phyloP scores from a whole-genome alignment of 2,329 filamentous ascomycete species.

The Aspergillus tanneri region DNA sequence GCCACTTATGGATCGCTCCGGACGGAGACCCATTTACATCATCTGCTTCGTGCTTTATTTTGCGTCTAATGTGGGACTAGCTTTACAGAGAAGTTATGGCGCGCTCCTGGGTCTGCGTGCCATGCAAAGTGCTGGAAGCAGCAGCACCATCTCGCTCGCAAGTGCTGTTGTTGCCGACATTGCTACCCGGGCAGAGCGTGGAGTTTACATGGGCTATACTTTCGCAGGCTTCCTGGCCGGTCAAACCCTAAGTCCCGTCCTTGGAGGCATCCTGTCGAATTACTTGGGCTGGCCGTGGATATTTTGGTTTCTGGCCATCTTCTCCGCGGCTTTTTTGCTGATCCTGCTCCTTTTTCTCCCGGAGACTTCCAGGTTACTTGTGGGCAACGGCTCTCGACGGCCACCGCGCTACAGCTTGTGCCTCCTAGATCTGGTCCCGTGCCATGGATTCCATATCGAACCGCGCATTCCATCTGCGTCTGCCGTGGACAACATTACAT shows the following conservation, averaged over 20 bases:
- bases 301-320: conserved; percentile 68
- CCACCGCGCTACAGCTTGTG: conserved; percentile 27
- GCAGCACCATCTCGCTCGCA: conserved; percentile 43
- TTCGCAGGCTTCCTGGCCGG: conserved; percentile 55
- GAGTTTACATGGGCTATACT: conserved; percentile 50
- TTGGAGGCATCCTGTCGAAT: conserved; percentile 65
- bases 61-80: conserved; percentile 42
- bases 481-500: no score
- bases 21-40: conserved; percentile 53
- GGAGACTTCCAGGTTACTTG: conserved; percentile 45
- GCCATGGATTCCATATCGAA: not conserved
- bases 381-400: conserved; percentile 37
- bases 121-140: conserved; percentile 44
- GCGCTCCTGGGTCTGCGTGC: conserved; percentile 41
- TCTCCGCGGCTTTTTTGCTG: conserved; percentile 50
- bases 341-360: conserved; percentile 59
- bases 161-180: conserved; percentile 43
- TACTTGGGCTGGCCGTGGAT: conserved; percentile 63
- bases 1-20: conserved; percentile 52
- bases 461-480: conserved; percentile 28
- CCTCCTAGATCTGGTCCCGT: conserved; percentile 24
- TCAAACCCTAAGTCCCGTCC: conserved; percentile 57
- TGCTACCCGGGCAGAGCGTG: conserved; percentile 38
- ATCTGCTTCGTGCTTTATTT: conserved; percentile 53
- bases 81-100: conserved; percentile 39